A percentile compares a stretch with the other conserved stretches of the same genome.
Evolutionary conservation across 2,329 filamentous ascomycete genomes (phyloP).

Genomic region (Phialophora tarda): DNA sequence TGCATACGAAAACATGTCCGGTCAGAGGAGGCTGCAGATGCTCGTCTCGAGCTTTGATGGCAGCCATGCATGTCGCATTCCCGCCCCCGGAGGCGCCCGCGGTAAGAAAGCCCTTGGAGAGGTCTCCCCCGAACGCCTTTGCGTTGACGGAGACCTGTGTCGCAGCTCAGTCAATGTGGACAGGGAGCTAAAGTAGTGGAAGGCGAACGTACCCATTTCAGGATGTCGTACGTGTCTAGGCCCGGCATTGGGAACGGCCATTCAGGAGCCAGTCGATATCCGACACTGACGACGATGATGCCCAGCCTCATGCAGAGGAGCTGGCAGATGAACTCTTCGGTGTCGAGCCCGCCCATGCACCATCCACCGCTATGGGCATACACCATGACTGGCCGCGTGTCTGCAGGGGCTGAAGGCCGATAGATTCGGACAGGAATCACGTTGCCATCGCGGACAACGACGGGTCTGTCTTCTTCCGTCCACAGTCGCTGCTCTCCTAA

Average conservation of each 20-base stretch:
- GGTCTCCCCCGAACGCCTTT: slow-evolving; percentile 18
- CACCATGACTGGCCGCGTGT: slow-evolving; percentile 25
- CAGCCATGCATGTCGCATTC: slow-evolving; percentile 18
- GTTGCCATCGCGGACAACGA: slow-evolving; percentile 19
- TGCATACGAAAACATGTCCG: slow-evolving; percentile 28
- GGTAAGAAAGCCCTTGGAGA: slow-evolving; percentile 29
- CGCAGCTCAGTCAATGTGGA: background rate
- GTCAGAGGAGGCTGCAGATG: slow-evolving; percentile 23
- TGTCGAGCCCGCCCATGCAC: slow-evolving; percentile 30
- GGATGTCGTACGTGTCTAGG: slow-evolving; percentile 42
- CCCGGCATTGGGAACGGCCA: slow-evolving; percentile 33
- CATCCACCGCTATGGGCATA: slow-evolving; percentile 29
- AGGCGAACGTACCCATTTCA: slow-evolving; percentile 42
- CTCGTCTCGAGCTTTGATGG: slow-evolving; percentile 26
- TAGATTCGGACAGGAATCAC: slow-evolving; percentile 27
- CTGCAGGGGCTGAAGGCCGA: slow-evolving; percentile 9
- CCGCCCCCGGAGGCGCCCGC: slow-evolving; percentile 24
- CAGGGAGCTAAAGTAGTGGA: background rate
- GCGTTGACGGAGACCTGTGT: slow-evolving; percentile 29
- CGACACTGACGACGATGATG: slow-evolving; percentile 34
- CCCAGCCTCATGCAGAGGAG: slow-evolving; percentile 25
- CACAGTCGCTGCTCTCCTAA: slow-evolving; percentile 17
- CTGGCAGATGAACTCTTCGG: slow-evolving; percentile 30
- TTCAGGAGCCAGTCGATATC: slow-evolving; percentile 37
- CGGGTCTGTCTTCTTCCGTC: slow-evolving; percentile 25